phyloP scores from a whole-genome alignment of 176 grass and related monocot species.

The Phyllostachys edulis region DNA sequence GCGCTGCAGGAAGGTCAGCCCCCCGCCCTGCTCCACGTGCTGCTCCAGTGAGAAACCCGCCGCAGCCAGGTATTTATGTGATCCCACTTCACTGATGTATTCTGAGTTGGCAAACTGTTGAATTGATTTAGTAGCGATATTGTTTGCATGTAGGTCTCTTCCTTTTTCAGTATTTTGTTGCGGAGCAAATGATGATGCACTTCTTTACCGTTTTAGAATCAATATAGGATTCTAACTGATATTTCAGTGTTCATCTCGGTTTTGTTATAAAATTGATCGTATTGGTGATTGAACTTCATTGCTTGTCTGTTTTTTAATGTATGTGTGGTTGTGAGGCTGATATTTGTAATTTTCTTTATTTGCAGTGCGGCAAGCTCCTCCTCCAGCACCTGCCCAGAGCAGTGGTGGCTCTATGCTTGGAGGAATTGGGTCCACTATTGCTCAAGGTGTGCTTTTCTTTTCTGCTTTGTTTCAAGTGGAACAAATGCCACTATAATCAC shows the following conservation, averaged over 20 bases:
- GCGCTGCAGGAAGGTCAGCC: conserved; percentile 57
- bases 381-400: conserved; percentile 59
- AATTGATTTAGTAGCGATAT: background rate
- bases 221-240: background rate
- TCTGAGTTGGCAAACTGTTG: background rate
- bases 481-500: background rate
- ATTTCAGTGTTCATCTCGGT: background rate
- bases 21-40: conserved; percentile 64
- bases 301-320: background rate
- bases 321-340: background rate
- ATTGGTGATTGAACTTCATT: background rate
- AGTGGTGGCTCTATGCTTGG: conserved; percentile 67
- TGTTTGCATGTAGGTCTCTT: background rate
- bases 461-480: background rate
- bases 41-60: conserved; percentile 67
- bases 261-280: background rate
- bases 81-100: background rate
- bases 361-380: conserved; percentile 57
- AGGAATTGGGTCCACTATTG: conserved; percentile 84
- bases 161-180: background rate
- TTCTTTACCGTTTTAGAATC: background rate
- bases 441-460: conserved; percentile 54
- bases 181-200: background rate
- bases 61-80: conserved; percentile 55
- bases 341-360: background rate